These are phyloP conservation scores for Candida multigemmis DNA, from an alignment of 805 yeast genomes.

Conservation along the genomic window DNA sequence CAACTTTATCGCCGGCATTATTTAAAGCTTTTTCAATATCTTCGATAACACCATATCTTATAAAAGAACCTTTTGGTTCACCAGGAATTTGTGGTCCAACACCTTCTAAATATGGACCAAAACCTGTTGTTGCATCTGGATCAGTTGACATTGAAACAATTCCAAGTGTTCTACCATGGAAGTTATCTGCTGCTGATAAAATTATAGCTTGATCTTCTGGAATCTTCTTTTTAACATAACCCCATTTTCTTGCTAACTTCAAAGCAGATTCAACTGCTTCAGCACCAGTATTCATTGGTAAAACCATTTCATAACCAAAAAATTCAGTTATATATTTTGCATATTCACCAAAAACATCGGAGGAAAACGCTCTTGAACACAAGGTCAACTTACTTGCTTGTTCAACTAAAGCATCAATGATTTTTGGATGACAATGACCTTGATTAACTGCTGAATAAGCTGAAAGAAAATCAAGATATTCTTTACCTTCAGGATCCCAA, in stretches of 20 bases:
- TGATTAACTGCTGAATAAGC: constrained; percentile 98
- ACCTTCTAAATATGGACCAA: constrained; percentile 82
- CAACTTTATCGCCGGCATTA: constrained; percentile 79
- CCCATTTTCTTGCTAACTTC: constrained; percentile 96
- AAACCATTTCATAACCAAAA: constrained; percentile 83
- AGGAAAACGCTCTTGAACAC: constrained; percentile 88
- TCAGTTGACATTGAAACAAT: constrained; percentile 95
- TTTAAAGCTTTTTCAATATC: constrained; percentile 78
- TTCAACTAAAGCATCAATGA: constrained; percentile 72
- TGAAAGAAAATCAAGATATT: constrained; percentile 84
- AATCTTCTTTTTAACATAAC: constrained; percentile 79
- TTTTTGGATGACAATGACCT: constrained; percentile 96
- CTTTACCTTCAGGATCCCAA: constrained; percentile 97
- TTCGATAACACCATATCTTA: constrained; percentile 78
- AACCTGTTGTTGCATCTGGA: constrained; percentile 79
- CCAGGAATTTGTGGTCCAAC: constrained; percentile 85
- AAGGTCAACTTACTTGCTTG: constrained; percentile 82
- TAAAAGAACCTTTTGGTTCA: constrained; percentile 44
- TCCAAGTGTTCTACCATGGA: constrained; percentile 95
- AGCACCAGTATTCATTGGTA: constrained; percentile 99
- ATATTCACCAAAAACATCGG: constrained; percentile 77
- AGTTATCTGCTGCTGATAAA: constrained; percentile 79
- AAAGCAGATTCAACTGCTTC: constrained; percentile 96
- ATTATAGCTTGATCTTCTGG: constrained; percentile 79
- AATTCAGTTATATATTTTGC: constrained; percentile 85